Percentiles rank a stretch among this genome's conserved stretches.
phyloP scores from a whole-genome alignment of 1,139 yeast genomes.

The Meyerozyma elateridarum region DNA sequence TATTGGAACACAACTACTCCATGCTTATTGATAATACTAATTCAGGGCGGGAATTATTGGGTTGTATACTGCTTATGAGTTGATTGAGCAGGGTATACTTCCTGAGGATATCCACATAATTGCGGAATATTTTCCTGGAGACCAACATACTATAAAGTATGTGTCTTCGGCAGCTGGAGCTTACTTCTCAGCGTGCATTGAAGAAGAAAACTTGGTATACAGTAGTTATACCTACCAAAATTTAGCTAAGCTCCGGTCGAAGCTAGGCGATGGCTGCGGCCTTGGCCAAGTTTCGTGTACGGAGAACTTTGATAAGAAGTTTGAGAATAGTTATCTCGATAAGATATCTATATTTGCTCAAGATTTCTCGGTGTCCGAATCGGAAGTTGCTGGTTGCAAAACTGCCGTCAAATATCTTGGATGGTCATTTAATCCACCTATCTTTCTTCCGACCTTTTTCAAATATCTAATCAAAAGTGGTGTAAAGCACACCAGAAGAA shows the following conservation, averaged over 20 bases:
- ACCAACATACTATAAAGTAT: slow-evolving; percentile 16
- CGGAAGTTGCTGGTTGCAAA: slow-evolving; percentile 10
- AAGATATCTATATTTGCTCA: slow-evolving; percentile 10
- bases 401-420: slow-evolving; percentile 16
- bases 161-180: slow-evolving; percentile 26
- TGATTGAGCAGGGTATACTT: slow-evolving; percentile 16
- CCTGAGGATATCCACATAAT: slow-evolving; percentile 13
- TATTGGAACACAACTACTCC: too few species aligned
- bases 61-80: slow-evolving; percentile 28
- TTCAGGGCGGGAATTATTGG: slow-evolving; percentile 67
- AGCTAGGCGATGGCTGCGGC: slow-evolving; percentile 12
- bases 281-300: slow-evolving; percentile 1
- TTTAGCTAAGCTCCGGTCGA: slow-evolving; percentile 10
- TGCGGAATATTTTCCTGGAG: slow-evolving; percentile 22
- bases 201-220: slow-evolving; percentile 8
- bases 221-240: slow-evolving; percentile 16
- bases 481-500: slow-evolving; percentile 9
- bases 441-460: slow-evolving; percentile 13
- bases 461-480: slow-evolving; percentile 11
- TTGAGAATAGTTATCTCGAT: slow-evolving; percentile 8
- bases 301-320: slow-evolving; percentile 10
- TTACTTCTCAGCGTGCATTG: slow-evolving; percentile 11
- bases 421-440: slow-evolving; percentile 23
- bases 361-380: slow-evolving; percentile 7
- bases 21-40: slow-evolving; percentile 8